These are phyloP conservation scores for Clohesyomyces aquaticus DNA, from an alignment of 495 filamentous ascomycete species.

Conservation along the genomic window DNA sequence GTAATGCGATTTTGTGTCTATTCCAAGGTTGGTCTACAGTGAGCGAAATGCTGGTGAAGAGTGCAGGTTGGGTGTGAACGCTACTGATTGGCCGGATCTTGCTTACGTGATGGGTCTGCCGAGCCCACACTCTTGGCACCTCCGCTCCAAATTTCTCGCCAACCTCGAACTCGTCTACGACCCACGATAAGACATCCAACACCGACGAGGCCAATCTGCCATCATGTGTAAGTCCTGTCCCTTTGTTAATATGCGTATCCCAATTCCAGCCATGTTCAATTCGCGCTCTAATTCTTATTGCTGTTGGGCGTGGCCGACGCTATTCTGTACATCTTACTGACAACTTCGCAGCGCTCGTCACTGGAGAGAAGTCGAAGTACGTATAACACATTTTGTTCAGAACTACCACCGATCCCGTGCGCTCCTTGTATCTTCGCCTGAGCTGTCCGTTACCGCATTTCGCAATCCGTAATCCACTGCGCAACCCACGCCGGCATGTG, in stretches of 20 bases:
- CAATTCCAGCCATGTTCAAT: too few species aligned
- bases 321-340: constrained; percentile 7
- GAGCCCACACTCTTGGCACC: constrained; percentile 32
- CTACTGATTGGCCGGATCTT: constrained; percentile 1
- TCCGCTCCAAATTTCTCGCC: constrained; percentile 22
- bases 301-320: too few species aligned
- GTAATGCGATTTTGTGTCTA: background rate
- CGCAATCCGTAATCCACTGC: too few species aligned
- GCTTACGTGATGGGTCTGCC: constrained; percentile 9
- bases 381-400: constrained; percentile 5
- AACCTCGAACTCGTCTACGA: constrained; percentile 5
- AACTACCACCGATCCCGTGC: too few species aligned
- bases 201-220: constrained; percentile 36
- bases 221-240: constrained; percentile 35
- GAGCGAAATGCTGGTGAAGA: background rate
- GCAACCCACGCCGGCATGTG: too few species aligned
- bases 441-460: too few species aligned
- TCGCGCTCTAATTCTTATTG: too few species aligned
- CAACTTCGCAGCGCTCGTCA: constrained; percentile 54
- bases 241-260: too few species aligned
- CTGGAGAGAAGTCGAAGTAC: constrained; percentile 73
- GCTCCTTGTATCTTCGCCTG: too few species aligned
- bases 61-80: background rate
- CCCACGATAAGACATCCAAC: constrained; percentile 11
- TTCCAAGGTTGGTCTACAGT: background rate